Base-by-base conservation (phyloP, 1,284 basidiomycete genomes). In the Rhodofomes roseus region DNA sequence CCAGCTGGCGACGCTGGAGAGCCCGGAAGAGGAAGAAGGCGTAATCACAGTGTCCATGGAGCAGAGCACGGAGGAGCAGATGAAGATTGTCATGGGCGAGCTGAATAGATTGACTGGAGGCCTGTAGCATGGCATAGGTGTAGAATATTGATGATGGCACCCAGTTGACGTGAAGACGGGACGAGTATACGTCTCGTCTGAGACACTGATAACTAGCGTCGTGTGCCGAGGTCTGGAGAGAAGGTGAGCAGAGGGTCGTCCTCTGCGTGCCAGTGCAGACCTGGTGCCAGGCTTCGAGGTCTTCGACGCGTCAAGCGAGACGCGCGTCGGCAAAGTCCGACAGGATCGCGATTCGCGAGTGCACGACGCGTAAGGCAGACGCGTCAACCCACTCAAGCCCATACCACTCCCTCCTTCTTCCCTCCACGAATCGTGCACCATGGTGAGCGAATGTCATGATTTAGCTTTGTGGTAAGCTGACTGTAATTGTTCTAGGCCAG, bases 1-100 rank as follows among this genome's bases (percentile, higher is more conserved):
- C 63, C 96, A 98, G 77, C 70, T 97, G 62, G 76, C 77, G 20
- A 89, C 92, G 37, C 71, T 98, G 60, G 92, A 98, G 74, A 81
- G 81, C 62, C 94, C 94, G 0, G 76, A 78, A 43, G 85, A 78
- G 2, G 93, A 94, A 71, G 74, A 79, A 2, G 87, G 83, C 0
- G 89, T 93, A 12, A 80, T 90, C 9, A 77, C 79, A 4, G 86
- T 94, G n/a, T 74, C 82, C 25, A 74, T 91, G 55, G 80, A 82
- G 46, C 77, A 77, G 57, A 67, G 74, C 7, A 85, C 81, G 46
- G 84, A 85, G 61, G 79, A 81, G 58, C 92, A 95, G 68, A 76
- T 87, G 0, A 61, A 68, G 41, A 73, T 66, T 25, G 81, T 78
- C 16, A 56, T 76, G 40, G 71, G 75, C 48, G 74, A 67, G 14